phyloP scores from a whole-genome alignment of 495 filamentous ascomycete genomes.

The Mytilinidion resinicola region DNA sequence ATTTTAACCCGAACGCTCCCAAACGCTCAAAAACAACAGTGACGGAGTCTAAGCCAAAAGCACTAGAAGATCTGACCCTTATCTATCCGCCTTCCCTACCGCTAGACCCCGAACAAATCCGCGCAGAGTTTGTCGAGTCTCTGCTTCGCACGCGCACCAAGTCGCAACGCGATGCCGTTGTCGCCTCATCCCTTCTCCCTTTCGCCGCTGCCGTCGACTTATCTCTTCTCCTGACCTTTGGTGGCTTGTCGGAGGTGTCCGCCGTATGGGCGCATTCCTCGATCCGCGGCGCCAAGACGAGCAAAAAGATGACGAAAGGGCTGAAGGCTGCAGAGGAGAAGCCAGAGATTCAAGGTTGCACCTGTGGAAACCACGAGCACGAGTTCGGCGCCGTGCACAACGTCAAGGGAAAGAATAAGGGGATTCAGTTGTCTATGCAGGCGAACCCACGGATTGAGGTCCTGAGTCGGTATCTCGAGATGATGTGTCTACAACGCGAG shows the following conservation, averaged over 20 bases:
- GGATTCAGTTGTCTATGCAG: constrained; percentile 16
- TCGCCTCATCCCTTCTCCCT: constrained; percentile 37
- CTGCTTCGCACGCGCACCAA: constrained; percentile 37
- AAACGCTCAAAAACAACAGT: background rate
- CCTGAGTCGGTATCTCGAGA: constrained; percentile 14
- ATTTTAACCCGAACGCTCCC: background rate
- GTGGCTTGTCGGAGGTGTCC: constrained; percentile 36
- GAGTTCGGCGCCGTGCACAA: constrained; percentile 3
- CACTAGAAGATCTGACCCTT: constrained; percentile 14
- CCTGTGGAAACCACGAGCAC: constrained; percentile 17
- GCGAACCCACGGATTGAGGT: constrained; percentile 8
- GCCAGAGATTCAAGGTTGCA: constrained; percentile 7
- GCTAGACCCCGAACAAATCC: constrained; percentile 30
- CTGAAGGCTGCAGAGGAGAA: constrained; percentile 1
- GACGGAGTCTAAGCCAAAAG: constrained; percentile 3
- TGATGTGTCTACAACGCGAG: constrained; percentile 12
- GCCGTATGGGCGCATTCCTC: constrained; percentile 38
- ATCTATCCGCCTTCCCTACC: constrained; percentile 35
- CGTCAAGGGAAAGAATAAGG: background rate
- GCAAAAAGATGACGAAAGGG: constrained; percentile 12
- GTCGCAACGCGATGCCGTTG: constrained; percentile 36
- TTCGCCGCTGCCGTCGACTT: constrained; percentile 35
- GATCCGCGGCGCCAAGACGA: constrained; percentile 35
- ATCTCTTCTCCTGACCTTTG: constrained; percentile 32
- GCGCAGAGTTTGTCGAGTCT: constrained; percentile 34